Conservation (phyloP, 78 protist species). For the Salpingoeca rosetta region DNA sequence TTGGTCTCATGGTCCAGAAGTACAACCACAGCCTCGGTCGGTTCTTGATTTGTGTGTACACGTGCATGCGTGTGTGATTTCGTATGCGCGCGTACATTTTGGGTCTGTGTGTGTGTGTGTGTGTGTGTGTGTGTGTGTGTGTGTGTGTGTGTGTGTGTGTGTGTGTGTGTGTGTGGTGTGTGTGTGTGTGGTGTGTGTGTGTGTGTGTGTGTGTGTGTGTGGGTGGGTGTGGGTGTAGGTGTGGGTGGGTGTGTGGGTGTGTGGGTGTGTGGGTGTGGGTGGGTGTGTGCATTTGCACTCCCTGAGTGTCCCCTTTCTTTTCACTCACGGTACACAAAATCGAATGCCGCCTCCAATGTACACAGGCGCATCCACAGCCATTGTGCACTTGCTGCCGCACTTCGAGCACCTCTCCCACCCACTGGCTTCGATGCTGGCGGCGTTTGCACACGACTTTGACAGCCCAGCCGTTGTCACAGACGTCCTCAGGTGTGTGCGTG, state of each 20-base stretch:
- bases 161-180: too few species aligned
- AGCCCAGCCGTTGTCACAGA: neutral
- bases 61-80: too few species aligned
- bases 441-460: neutral
- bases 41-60: too few species aligned
- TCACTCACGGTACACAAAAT: too few species aligned
- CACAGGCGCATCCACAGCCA: neutral
- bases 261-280: neutral
- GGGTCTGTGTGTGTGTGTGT: too few species aligned
- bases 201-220: too few species aligned
- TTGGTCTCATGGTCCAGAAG: neutral
- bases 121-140: too few species aligned
- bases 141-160: too few species aligned
- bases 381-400: constrained; percentile 6
- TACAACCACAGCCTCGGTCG: neutral
- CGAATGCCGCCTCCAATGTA: too few species aligned
- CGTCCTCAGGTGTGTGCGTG: neutral
- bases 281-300: neutral
- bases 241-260: neutral
- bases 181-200: too few species aligned
- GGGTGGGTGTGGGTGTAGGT: neutral
- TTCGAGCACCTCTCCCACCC: constrained; percentile 1
- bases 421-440: neutral
- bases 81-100: too few species aligned
- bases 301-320: too few species aligned